Evolutionary conservation across 345 rosid genomes (phyloP), one percentile per base, ranked within the genome.

Genomic region (Diplotaxis tenuifolia): DNA sequence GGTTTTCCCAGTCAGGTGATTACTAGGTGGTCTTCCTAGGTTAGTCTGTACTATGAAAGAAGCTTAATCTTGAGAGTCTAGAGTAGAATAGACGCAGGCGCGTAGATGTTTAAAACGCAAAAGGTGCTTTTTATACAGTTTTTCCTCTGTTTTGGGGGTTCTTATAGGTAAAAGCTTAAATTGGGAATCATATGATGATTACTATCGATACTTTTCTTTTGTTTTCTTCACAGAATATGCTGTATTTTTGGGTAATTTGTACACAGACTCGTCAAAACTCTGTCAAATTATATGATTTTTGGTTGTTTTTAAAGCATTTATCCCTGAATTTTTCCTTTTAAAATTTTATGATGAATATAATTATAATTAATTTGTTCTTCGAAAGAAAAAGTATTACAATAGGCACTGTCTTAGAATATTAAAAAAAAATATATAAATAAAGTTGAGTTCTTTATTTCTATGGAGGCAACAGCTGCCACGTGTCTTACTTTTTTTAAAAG

Each of bases 1-100:
- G 80, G 50, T 77, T 58, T 77, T 71, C 32, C 76, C 80, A 28
- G 15, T 71, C 20, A 75, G 29, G 55, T 23, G 68, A 54, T 34
- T 65, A 58, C 76, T 71, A 71, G 72, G 28, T 49, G 38, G 68
- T 22, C 45, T 59, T n/a, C 21, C 6, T 67, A 67, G 72, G 31
- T 49, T 67, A 67, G 79, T 61, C 25, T 68, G 56, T 68, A 61
- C 64, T 53, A 27, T 52, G 63, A 29, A 38, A 68, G 47, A 42
- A 62, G 70, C 65, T 75, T 53, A 62, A 54, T 42, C 29, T 29
- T 75, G 62, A 61, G 55, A 60, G 79, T 29, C 36, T 75, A 68
- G 47, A 36, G 69, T 75, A 55, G 69, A 75, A 19, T 68, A 60
- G 68, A 60, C 63, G 18, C 68, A 61, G 36, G 69, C 38, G 58